Evolutionary conservation across 2,329 filamentous ascomycete genomes (phyloP).

Genomic region (Pseudogymnoascus sp.): DNA sequence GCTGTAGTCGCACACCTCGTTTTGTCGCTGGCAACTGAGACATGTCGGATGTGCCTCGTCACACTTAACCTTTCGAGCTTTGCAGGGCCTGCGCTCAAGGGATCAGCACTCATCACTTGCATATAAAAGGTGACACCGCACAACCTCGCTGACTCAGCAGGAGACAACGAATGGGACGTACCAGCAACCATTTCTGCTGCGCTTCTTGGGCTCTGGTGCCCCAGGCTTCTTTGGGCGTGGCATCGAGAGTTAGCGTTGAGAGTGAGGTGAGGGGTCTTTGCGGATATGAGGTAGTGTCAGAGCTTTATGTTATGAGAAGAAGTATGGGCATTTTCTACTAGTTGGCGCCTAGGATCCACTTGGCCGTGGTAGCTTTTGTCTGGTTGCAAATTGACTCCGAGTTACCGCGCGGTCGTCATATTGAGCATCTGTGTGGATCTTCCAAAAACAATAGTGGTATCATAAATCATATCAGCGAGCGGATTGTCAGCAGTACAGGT

Average conservation of each 20-base stretch:
- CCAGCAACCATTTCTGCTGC: constrained; percentile 63
- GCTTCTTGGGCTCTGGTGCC: constrained; percentile 55
- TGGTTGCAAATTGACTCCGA: neutral
- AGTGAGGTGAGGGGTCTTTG: neutral
- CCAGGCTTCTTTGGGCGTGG: constrained; percentile 58
- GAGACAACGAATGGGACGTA: constrained; percentile 30
- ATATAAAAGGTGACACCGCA: neutral
- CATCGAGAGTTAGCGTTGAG: constrained; percentile 34
- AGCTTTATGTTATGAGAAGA: neutral
- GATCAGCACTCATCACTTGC: constrained; percentile 12
- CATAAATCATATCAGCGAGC: constrained; percentile 5
- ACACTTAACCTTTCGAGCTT: constrained; percentile 72
- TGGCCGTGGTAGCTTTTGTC: neutral
- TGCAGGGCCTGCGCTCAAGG: constrained; percentile 56
- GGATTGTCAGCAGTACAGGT: neutral
- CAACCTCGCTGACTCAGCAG: neutral
- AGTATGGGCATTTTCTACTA: neutral
- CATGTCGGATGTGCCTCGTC: constrained; percentile 70
- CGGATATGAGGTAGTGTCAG: neutral
- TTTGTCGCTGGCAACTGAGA: constrained; percentile 62
- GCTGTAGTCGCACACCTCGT: constrained; percentile 71
- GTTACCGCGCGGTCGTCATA: neutral
- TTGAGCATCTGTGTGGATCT: neutral
- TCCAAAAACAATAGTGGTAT: neutral
- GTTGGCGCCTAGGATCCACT: constrained; percentile 3